Conservation (phyloP, 129 eudicot species). For the sunflower (Helianthus annuus) region DNA sequence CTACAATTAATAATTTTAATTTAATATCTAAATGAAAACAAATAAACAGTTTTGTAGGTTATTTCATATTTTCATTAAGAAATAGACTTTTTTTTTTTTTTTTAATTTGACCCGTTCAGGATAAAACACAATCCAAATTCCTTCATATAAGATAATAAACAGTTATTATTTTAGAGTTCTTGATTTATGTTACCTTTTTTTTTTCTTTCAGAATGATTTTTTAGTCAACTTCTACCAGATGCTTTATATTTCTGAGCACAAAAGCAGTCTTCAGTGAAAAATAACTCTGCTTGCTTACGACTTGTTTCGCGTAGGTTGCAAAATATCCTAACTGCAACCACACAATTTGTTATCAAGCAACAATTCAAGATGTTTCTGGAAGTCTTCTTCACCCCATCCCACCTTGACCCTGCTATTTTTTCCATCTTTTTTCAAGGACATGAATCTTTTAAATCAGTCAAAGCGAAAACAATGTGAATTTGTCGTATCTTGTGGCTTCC, state of each 20-base stretch:
- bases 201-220: not conserved
- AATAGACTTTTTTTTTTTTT: not conserved
- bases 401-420: not conserved
- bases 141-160: not conserved
- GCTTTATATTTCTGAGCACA: conserved; percentile 27
- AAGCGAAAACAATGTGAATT: conserved; percentile 7
- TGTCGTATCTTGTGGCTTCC: conserved; percentile 6
- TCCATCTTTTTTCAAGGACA: conserved; percentile 8
- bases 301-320: conserved; percentile 13
- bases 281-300: conserved; percentile 8
- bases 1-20: not conserved
- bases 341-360: conserved; percentile 6
- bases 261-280: conserved; percentile 3
- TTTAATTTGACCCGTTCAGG: not conserved
- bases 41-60: not conserved
- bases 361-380: not conserved
- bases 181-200: not conserved
- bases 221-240: conserved; percentile 14
- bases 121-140: not conserved
- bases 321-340: conserved; percentile 12
- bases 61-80: not conserved
- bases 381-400: not conserved
- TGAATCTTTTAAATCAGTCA: not conserved
- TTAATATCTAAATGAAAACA: not conserved
- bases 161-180: too few relatives aligned